Base-by-base conservation (phyloP, 225 moss, liverwort and hornwort species). In the Rhytidiadelphus loreus region DNA sequence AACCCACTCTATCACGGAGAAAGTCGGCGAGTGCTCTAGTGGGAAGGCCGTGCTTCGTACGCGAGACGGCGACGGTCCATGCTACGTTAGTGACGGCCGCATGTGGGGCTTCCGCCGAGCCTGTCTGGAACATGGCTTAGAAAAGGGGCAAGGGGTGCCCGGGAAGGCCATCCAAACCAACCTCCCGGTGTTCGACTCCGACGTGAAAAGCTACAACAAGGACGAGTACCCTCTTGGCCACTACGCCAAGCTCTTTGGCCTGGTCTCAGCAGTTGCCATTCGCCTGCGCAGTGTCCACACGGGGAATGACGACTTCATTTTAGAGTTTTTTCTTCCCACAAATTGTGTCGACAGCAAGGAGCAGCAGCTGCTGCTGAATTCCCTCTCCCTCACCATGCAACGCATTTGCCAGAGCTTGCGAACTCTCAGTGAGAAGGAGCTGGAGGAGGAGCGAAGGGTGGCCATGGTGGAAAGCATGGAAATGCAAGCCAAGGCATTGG, bases 321-420 rank as follows among this genome's bases (percentile, higher is more conserved):
- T 99, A 12, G 99, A 99, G 92, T 99, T 99, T 89, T 97, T 99
- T 78, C 96, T 99, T 59, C 99, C 97, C 75, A 94, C 92, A 25
- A 81, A 92, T 73, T 97, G 95, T 81, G 89, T 92, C 55, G 96
- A 96, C 73, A 93, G 96, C 90, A 92, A 93, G 61, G 96, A 95
- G 92, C 99, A 99, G 76, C 97, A 97, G 90, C 66, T 90, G 74
- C 90, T 97, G 81, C 92, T 99, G 68, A 99, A 97, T 64, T 91
- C 96, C 41, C 95, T 99, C 58, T 99, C 99, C 33, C 92, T 95
- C 89, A 96, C 99, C 77, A 97, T 99, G 99, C 97, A 96, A 83
- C 95, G 95, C 82, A 92, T 97, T 43, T 99, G 97, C 71, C 94
- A 95, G 91, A 97, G 97, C 89, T 92, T 99, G 90, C 96, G 99